Conservation (phyloP, 441 rosid genomes). For the Euphorbia schlechtendalii region DNA sequence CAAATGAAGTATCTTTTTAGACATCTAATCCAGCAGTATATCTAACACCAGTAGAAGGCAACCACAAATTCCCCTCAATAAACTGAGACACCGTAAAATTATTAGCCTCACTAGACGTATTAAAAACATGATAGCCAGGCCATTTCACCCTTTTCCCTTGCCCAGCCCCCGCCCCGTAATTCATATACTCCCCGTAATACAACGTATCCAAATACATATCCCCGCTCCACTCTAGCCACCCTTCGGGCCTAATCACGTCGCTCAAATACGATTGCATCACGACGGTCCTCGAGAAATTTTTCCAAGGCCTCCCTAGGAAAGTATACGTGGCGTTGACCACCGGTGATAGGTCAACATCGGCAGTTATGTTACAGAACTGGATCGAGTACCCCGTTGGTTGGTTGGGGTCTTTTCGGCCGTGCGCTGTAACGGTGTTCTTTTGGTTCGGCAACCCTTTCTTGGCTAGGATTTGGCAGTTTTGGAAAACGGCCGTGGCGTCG, state of each 20-base stretch:
- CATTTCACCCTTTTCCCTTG: conserved; percentile 49
- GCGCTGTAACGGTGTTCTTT: conserved; percentile 62
- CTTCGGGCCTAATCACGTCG: conserved; percentile 51
- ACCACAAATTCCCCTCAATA: conserved; percentile 69
- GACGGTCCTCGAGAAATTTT: conserved; percentile 62
- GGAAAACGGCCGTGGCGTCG: conserved; percentile 50
- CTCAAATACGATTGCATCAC: conserved; percentile 58
- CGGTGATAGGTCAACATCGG: conserved; percentile 56
- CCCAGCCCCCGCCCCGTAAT: conserved; percentile 67
- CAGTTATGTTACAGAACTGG: conserved; percentile 73
- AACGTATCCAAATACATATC: conserved; percentile 47
- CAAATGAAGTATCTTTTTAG: conserved; percentile 5
- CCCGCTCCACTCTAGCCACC: conserved; percentile 84
- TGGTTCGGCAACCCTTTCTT: no score
- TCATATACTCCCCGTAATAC: conserved; percentile 67
- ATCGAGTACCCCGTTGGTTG: conserved; percentile 68
- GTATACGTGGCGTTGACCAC: no score
- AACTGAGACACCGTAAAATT: conserved; percentile 60
- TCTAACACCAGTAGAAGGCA: conserved; percentile 58
- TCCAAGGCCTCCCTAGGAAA: conserved; percentile 96
- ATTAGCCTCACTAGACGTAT: conserved; percentile 34
- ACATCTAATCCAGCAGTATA: conserved; percentile 42
- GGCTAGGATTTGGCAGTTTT: conserved; percentile 48
- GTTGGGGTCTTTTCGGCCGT: conserved; percentile 45
- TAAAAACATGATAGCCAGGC: conserved; percentile 70